These are phyloP conservation scores for Blastobotrys terrestris DNA, from an alignment of 805 yeast genomes.

Conservation along the genomic window DNA sequence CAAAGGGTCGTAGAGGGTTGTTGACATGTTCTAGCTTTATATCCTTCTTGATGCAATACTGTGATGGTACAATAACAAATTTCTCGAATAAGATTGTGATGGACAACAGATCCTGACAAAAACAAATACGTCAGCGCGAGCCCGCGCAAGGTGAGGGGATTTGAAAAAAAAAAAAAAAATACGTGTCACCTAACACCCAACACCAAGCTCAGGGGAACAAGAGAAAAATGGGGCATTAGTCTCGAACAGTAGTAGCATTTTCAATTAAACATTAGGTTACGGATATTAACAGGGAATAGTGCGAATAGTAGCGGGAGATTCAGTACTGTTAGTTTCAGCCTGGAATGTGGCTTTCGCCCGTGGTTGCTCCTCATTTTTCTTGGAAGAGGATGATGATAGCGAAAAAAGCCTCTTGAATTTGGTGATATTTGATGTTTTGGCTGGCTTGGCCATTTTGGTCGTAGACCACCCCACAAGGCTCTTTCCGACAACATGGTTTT, in stretches of 20 bases:
- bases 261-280: background rate
- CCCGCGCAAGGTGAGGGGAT: background rate
- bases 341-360: background rate
- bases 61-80: background rate
- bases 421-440: background rate
- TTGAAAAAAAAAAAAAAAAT: no score
- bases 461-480: conserved; percentile 2
- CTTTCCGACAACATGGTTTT: background rate
- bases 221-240: no score
- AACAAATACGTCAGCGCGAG: background rate
- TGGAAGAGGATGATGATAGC: background rate
- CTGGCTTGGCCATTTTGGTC: background rate
- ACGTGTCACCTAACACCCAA: no score
- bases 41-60: background rate
- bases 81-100: background rate
- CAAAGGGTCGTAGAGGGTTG: background rate
- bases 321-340: background rate
- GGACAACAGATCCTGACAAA: background rate
- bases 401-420: background rate
- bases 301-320: background rate
- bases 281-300: background rate
- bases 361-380: background rate
- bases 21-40: background rate
- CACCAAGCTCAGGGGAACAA: no score
- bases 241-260: no score